Percentiles rank a stretch among this genome's conserved stretches.
Conservation (phyloP, 148 eudicot species). For the Gaultheria prostrata region DNA sequence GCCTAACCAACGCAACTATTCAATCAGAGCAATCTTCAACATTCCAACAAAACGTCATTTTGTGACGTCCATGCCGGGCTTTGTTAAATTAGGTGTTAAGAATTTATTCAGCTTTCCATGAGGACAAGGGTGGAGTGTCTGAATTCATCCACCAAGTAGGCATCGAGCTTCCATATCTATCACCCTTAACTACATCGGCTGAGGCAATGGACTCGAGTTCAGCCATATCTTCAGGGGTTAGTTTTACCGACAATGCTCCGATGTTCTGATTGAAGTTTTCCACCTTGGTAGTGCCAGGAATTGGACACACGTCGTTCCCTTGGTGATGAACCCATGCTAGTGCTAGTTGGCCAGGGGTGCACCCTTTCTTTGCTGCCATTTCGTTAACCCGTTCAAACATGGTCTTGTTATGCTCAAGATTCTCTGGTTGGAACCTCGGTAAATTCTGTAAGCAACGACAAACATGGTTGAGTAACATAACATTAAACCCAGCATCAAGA, state of each 20-base stretch:
- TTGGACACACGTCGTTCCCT: slow-evolving; percentile 18
- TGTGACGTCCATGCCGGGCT: no score
- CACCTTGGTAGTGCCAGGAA: slow-evolving; percentile 21
- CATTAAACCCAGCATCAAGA: not conserved
- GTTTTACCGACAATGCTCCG: slow-evolving; percentile 16
- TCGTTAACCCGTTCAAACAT: slow-evolving; percentile 18
- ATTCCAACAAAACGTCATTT: no score
- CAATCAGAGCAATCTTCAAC: no score
- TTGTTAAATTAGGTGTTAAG: no score
- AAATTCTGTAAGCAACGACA: not conserved
- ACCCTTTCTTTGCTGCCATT: slow-evolving; percentile 20
- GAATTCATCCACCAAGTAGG: no score
- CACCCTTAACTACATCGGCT: not conserved
- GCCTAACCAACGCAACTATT: no score
- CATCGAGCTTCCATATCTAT: not conserved
- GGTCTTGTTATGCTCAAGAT: slow-evolving; percentile 16
- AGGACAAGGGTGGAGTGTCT: no score
- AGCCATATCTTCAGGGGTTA: slow-evolving; percentile 18
- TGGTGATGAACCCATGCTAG: slow-evolving; percentile 25
- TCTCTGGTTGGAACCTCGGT: slow-evolving; percentile 15
- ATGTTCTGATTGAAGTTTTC: slow-evolving; percentile 19
- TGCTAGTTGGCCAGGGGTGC: slow-evolving; percentile 21
- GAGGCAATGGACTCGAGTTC: slow-evolving; percentile 20
- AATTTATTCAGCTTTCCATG: no score
- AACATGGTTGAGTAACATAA: not conserved